These are phyloP conservation scores for Plasmodium malariae DNA, from an alignment of 169 alveolate genomes.

Conservation along the genomic window DNA sequence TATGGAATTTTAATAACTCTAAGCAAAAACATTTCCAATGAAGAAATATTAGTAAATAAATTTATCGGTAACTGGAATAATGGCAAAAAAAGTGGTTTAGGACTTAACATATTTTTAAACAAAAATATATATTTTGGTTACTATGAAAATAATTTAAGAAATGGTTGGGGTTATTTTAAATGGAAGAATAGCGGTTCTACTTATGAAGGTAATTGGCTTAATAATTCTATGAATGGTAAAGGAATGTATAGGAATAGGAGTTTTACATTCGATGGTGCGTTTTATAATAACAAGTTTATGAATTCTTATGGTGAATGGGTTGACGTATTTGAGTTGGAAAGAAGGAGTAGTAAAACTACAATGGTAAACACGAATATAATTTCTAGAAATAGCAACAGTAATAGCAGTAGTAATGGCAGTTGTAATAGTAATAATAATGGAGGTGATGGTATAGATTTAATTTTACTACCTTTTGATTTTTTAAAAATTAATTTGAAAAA, in stretches of 20 bases:
- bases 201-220: conserved; percentile 64
- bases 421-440: background rate
- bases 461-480: conserved; percentile 60
- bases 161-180: conserved; percentile 67
- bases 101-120: conserved; percentile 57
- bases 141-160: conserved; percentile 54
- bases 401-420: too few species aligned
- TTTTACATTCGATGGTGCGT: conserved; percentile 36
- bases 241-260: conserved; percentile 51
- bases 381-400: conserved; percentile 5
- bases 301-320: conserved; percentile 68
- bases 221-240: conserved; percentile 61
- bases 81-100: conserved; percentile 65
- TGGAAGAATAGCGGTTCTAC: conserved; percentile 35
- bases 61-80: conserved; percentile 71
- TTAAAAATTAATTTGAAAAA: conserved; percentile 50
- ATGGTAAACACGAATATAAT: background rate
- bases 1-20: conserved; percentile 55
- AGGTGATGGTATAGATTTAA: conserved; percentile 20
- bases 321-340: conserved; percentile 43
- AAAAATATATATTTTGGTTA: conserved; percentile 65
- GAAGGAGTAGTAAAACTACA: background rate
- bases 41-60: conserved; percentile 50
- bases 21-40: conserved; percentile 23
- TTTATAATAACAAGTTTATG: conserved; percentile 47